Evolutionary conservation across 2,329 filamentous ascomycete species (phyloP).

Genomic region (Lecanosticta acicola): DNA sequence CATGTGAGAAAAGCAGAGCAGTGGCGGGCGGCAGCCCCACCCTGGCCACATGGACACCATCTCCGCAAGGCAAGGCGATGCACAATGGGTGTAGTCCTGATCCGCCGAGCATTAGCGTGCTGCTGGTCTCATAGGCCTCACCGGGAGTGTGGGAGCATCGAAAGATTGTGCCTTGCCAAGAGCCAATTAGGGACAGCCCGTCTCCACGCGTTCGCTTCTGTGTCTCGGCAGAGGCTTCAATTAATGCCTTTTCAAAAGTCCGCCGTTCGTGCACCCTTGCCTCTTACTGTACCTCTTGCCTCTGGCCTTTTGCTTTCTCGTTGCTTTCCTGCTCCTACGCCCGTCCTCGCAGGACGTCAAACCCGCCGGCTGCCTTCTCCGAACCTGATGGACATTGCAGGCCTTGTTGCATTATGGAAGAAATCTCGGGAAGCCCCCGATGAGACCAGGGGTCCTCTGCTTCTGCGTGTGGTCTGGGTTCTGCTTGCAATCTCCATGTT

Average conservation of each 20-base stretch:
- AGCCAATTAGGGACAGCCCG: background rate
- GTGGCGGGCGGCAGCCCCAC: no score
- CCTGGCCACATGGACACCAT: background rate
- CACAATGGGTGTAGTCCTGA: background rate
- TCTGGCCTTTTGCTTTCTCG: no score
- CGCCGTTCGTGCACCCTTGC: no score
- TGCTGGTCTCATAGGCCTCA: no score
- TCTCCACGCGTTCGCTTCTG: background rate
- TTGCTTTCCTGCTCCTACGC: background rate
- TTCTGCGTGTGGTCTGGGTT: conserved; percentile 19
- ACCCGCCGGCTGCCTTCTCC: background rate
- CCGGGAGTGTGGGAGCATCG: no score
- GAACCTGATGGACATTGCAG: background rate
- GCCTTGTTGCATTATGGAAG: background rate
- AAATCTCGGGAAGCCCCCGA: conserved; percentile 3
- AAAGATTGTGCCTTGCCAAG: no score
- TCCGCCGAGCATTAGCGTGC: no score
- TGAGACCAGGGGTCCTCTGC: conserved; percentile 10
- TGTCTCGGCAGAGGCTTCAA: background rate
- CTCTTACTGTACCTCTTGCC: no score
- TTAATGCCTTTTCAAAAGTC: no score
- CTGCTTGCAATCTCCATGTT: conserved; percentile 25
- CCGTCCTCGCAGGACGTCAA: background rate
- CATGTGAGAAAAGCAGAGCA: no score
- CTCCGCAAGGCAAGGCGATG: background rate